Evolutionary conservation across 371 early-diverging fungal species (phyloP).

Genomic region (Dichotomocladium elegans): DNA sequence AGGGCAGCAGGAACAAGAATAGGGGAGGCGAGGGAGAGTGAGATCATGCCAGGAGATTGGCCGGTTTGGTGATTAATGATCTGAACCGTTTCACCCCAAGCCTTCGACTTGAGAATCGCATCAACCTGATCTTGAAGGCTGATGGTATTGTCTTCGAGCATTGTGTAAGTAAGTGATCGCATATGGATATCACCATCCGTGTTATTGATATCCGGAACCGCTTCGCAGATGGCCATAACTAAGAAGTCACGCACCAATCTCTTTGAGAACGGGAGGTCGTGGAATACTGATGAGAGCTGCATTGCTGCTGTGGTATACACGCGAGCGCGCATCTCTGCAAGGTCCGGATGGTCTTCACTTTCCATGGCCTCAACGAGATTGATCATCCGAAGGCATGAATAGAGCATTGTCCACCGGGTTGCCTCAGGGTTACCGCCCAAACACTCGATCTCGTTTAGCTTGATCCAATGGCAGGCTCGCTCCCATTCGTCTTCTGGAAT

Average conservation of each 20-base stretch:
- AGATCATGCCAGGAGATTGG: background rate
- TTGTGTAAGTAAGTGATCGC: slow-evolving; percentile 21
- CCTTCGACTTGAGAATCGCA: slow-evolving; percentile 20
- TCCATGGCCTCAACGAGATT: slow-evolving; percentile 35
- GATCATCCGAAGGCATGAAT: slow-evolving; percentile 34
- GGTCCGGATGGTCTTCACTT: slow-evolving; percentile 17
- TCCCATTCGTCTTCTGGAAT: slow-evolving; percentile 30
- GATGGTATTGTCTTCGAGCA: no score
- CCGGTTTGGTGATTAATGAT: slow-evolving; percentile 15
- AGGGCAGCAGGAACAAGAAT: slow-evolving; percentile 32
- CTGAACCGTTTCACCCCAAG: slow-evolving; percentile 27
- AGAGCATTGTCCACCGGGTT: slow-evolving; percentile 23
- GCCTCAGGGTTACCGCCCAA: slow-evolving; percentile 26
- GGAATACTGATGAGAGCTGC: slow-evolving; percentile 19
- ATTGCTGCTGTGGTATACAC: slow-evolving; percentile 44
- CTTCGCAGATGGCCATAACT: slow-evolving; percentile 18
- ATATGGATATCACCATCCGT: slow-evolving; percentile 13
- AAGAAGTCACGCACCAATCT: slow-evolving; percentile 23
- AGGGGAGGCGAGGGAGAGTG: slow-evolving; percentile 29
- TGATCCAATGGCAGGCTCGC: slow-evolving; percentile 36
- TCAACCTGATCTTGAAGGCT: slow-evolving; percentile 19
- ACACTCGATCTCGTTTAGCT: slow-evolving; percentile 33
- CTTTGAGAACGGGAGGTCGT: slow-evolving; percentile 10
- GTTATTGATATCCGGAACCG: slow-evolving; percentile 5
- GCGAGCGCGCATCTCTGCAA: slow-evolving; percentile 20